Evolutionary conservation across 1,284 basidiomycete genomes (phyloP).

Genomic region (Boletus calvinii): DNA sequence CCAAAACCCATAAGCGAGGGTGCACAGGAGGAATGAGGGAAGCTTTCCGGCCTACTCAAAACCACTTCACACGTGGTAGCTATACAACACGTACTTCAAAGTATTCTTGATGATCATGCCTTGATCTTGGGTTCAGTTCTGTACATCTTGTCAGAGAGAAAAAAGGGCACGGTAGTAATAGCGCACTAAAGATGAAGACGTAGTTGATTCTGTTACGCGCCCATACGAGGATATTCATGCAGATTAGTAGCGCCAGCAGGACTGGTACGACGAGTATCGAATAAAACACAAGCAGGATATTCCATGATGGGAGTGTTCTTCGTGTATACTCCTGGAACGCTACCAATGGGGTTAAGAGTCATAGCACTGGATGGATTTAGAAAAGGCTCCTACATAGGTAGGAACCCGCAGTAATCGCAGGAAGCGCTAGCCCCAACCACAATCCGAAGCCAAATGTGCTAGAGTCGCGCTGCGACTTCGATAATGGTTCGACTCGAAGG

Average conservation of each 20-base stretch:
- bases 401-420: conserved; percentile 71
- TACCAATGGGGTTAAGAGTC: conserved; percentile 26
- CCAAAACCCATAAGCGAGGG: conserved; percentile 82
- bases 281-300: conserved; percentile 80
- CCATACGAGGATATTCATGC: conserved; percentile 82
- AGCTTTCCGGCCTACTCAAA: conserved; percentile 46
- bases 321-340: conserved; percentile 64
- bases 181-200: conserved; percentile 83
- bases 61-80: not conserved
- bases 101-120: conserved; percentile 79
- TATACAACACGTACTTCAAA: conserved; percentile 57
- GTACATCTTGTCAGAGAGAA: conserved; percentile 1
- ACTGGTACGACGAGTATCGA: conserved; percentile 73
- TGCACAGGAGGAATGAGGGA: conserved; percentile 75
- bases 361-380: not conserved
- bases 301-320: conserved; percentile 65
- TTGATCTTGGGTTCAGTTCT: conserved; percentile 78
- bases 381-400: conserved; percentile 54
- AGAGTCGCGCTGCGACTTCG: conserved; percentile 77
- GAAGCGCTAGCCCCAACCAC: conserved; percentile 75
- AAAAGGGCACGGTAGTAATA: not conserved
- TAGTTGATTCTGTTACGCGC: conserved; percentile 80
- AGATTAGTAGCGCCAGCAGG: conserved; percentile 77
- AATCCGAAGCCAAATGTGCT: conserved; percentile 77
- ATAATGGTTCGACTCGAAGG: conserved; percentile 56